Percentiles rank a stretch among this genome's conserved stretches.
These are phyloP conservation scores for Aspergillus diversus DNA, from an alignment of 495 filamentous ascomycete genomes.

Conservation along the genomic window DNA sequence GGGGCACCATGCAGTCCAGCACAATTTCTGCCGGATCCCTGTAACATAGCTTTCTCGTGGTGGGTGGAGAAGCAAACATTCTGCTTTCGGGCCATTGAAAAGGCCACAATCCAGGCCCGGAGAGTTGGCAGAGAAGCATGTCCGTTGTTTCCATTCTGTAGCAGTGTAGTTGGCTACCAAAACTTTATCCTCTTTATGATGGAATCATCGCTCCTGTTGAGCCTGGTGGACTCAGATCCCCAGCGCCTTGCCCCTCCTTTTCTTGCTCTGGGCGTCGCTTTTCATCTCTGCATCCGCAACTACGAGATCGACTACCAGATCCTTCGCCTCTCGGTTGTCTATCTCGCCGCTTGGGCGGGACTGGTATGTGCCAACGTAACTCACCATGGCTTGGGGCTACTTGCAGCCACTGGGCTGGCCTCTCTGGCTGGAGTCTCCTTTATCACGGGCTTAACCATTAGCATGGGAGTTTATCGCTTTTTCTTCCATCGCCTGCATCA, in stretches of 20 bases:
- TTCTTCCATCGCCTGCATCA: conserved; percentile 48
- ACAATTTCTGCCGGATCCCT: too few species aligned
- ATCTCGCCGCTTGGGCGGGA: neutral
- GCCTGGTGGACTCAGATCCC: neutral
- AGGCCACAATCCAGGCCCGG: too few species aligned
- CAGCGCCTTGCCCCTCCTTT: neutral
- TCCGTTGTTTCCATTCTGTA: too few species aligned
- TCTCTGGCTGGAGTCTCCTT: neutral
- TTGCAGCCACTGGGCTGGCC: neutral
- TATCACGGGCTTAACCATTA: conserved; percentile 21
- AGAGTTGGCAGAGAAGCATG: too few species aligned
- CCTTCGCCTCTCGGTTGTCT: neutral
- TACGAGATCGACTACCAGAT: neutral
- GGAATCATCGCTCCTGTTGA: neutral
- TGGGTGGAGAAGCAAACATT: too few species aligned
- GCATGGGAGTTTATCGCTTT: conserved; percentile 50
- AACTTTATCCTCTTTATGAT: neutral
- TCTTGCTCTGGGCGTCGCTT: neutral
- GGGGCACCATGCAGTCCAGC: too few species aligned
- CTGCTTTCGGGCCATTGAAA: too few species aligned
- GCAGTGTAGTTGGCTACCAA: too few species aligned
- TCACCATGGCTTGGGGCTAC: neutral
- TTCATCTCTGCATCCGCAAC: neutral
- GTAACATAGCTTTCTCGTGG: too few species aligned
- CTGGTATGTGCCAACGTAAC: neutral